Evolutionary conservation across 768 basidiomycete genomes (phyloP).

Genomic region (Pulveroboletus frians): DNA sequence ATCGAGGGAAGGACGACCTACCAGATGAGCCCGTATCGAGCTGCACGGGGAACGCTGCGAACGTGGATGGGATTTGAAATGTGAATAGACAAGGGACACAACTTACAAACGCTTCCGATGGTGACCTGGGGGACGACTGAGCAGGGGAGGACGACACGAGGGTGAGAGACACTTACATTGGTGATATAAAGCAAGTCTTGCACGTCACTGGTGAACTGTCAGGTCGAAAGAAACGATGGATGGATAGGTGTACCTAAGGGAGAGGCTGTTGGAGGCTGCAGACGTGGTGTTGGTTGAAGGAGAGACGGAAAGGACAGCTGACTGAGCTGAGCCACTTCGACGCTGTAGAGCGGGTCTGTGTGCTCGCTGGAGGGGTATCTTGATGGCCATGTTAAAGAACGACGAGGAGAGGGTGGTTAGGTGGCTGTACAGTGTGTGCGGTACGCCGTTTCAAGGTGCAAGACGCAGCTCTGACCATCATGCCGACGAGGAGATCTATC

Average conservation of each 20-base stretch:
- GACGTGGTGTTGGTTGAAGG: slow-evolving; percentile 15
- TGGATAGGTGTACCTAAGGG: slow-evolving; percentile 17
- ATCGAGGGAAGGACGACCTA: neutral
- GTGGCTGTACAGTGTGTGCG: slow-evolving; percentile 14
- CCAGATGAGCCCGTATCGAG: slow-evolving; percentile 72
- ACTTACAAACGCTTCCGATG: slow-evolving; percentile 57
- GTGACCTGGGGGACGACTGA: slow-evolving; percentile 46
- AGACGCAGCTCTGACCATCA: neutral
- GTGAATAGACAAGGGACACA: neutral
- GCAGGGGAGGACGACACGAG: neutral
- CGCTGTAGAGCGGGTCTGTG: slow-evolving; percentile 33
- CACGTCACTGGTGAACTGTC: slow-evolving; percentile 47
- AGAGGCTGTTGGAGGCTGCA: slow-evolving; percentile 11
- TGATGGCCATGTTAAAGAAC: slow-evolving; percentile 35
- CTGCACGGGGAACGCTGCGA: slow-evolving; percentile 64
- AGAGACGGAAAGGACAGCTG: slow-evolving; percentile 12
- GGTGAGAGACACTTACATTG: slow-evolving; percentile 47
- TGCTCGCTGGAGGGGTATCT: slow-evolving; percentile 44
- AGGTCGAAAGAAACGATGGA: neutral
- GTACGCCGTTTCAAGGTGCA: no score
- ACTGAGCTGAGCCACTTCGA: slow-evolving; percentile 30
- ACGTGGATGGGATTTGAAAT: neutral
- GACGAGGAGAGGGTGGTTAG: neutral
- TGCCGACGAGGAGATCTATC: slow-evolving; percentile 56
- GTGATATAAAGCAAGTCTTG: slow-evolving; percentile 77